A percentile compares a stretch with the other conserved stretches of the same genome.
These are phyloP conservation scores for Bretziella fagacearum DNA, from an alignment of 2,329 filamentous ascomycete genomes.

Conservation along the genomic window DNA sequence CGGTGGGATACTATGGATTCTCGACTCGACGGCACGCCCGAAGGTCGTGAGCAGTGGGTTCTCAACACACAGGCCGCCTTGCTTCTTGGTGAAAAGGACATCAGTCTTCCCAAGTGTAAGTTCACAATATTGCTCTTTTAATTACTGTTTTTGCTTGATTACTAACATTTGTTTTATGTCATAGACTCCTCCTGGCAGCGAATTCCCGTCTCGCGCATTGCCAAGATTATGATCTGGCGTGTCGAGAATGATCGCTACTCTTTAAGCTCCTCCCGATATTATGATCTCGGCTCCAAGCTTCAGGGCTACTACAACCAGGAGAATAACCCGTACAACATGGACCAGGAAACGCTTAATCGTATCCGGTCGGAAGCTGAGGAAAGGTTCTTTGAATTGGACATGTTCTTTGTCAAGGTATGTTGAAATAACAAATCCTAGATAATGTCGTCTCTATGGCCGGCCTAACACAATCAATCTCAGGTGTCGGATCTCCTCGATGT, in stretches of 20 bases:
- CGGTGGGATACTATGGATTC: constrained; percentile 46
- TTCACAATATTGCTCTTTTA: constrained; percentile 12
- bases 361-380: constrained; percentile 34
- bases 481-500: constrained; percentile 45
- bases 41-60: constrained; percentile 49
- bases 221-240: constrained; percentile 43
- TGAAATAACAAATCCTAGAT: not conserved
- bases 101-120: constrained; percentile 42
- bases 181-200: constrained; percentile 43
- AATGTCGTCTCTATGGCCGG: not conserved
- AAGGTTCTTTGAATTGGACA: constrained; percentile 38
- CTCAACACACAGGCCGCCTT: constrained; percentile 48
- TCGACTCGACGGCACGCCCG: constrained; percentile 32
- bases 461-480: constrained; percentile 21
- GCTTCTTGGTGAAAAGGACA: constrained; percentile 47
- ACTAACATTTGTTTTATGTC: constrained; percentile 1
- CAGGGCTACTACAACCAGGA: constrained; percentile 32
- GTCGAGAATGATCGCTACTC: constrained; percentile 40
- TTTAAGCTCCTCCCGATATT: constrained; percentile 32
- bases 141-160: not conserved
- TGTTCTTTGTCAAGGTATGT: constrained; percentile 51
- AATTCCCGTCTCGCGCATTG: constrained; percentile 33
- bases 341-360: constrained; percentile 27
- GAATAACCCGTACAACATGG: constrained; percentile 28
- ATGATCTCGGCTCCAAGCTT: constrained; percentile 36